Evolutionary conservation across 2,329 filamentous ascomycete genomes (phyloP).

Genomic region (Xylariaceae sp.): DNA sequence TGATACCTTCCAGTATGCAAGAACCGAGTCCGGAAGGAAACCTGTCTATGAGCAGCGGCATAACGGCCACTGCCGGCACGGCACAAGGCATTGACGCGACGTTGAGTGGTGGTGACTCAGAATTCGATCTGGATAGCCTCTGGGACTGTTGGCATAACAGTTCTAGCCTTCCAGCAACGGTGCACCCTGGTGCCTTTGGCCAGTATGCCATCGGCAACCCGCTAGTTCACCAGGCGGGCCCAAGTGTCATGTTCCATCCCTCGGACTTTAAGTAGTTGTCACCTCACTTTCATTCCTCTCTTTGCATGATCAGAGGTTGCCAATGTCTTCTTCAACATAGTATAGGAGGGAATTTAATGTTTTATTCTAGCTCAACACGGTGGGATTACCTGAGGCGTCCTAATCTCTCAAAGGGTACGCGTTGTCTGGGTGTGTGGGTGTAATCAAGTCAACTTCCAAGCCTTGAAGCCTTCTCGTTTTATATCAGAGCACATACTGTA

Average conservation of each 20-base stretch:
- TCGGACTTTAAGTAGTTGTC: conserved; percentile 17
- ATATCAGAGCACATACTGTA: conserved; percentile 7
- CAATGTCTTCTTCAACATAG: background rate
- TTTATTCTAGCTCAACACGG: background rate
- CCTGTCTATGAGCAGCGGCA: conserved; percentile 24
- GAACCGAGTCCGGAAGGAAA: conserved; percentile 32
- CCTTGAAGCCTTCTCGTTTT: background rate
- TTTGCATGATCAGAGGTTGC: background rate
- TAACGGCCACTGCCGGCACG: conserved; percentile 20
- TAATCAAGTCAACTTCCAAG: background rate
- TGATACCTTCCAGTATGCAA: conserved; percentile 27
- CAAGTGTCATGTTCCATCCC: conserved; percentile 20
- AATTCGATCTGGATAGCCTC: conserved; percentile 19
- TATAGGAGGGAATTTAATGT: conserved; percentile 1
- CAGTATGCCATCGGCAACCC: conserved; percentile 11
- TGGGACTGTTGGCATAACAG: conserved; percentile 16
- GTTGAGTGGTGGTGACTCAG: conserved; percentile 27
- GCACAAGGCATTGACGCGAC: conserved; percentile 22
- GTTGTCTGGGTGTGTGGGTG: background rate
- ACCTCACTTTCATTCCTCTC: background rate
- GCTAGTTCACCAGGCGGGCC: conserved; percentile 14
- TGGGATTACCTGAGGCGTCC: background rate
- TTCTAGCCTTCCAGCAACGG: conserved; percentile 3
- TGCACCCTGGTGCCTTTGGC: conserved; percentile 2
- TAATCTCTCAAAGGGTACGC: background rate